Evolutionary conservation across 768 basidiomycete genomes (phyloP), one percentile per base, ranked within the genome.

Genomic region (Suillus hirtellus): DNA sequence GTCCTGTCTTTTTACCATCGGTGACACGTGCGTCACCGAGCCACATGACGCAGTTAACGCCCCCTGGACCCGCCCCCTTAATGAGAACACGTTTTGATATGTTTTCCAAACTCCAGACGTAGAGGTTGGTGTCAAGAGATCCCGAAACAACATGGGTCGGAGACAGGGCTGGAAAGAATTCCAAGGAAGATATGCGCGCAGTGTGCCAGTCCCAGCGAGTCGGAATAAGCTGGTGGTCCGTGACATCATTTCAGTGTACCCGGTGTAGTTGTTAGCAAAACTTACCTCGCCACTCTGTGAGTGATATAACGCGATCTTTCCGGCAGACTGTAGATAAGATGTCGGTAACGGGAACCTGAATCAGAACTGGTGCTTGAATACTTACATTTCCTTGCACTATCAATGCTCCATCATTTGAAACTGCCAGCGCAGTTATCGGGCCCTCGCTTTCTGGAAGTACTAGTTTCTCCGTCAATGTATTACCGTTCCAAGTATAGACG

Each of bases 101-200:
- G 73, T 86, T 77, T 50, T 78, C 78, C 37, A 93, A 86, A 66
- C 89, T 88, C 87, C 92, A 98, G 31, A 98, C 77, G 70, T 95
- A 97, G 5, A 96, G 86, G 67, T 94, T 86, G 37, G 95, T 96
- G 73, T 99, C 96, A n/a, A 96, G 82, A 21, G 94, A 93, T 12
- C 90, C 95, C 4, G 94, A 95, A 12, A 88, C 95, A 65, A 91
- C 84, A 70, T 95, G 87, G 65, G 82, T 81, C 8, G 88, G 87
- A 7, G 84, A 95, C 1, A 85, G 78, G 19, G 61, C 14, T 10
- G 63, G 59, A 4, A 59, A 61, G 62, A 75, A 75, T 2, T 72
- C 64, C 11, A 99, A 81, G 11, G 92, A 86, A 68, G 89, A 84
- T 64, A 98, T 84, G 35, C 93, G 88, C 0, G 87, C 92, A 10